Evolutionary conservation across 2,329 filamentous ascomycete genomes (phyloP).

Genomic region (Penicillium sp.): DNA sequence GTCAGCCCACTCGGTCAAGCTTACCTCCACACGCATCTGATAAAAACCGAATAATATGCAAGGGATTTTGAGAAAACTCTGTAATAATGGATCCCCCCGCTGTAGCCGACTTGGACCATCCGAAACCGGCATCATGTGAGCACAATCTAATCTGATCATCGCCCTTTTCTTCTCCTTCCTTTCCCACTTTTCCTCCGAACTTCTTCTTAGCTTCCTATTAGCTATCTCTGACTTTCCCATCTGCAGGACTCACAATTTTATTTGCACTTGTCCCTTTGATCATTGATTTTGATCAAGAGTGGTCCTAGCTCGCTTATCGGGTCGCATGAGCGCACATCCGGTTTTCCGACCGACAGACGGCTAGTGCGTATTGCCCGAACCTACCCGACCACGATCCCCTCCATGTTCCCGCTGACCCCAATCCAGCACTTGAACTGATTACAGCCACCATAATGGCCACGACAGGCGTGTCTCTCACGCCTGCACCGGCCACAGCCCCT

Average conservation of each 20-base stretch:
- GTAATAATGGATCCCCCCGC: constrained; percentile 1
- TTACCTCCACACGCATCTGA: constrained; percentile 22
- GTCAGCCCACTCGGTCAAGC: constrained; percentile 21
- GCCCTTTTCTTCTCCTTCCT: constrained; percentile 18
- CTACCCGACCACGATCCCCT: constrained; percentile 18
- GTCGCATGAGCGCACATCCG: constrained; percentile 36
- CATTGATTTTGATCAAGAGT: neutral
- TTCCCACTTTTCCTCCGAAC: constrained; percentile 13
- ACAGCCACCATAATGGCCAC: constrained; percentile 36
- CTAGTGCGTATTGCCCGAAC: constrained; percentile 25
- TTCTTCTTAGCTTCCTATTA: constrained; percentile 8
- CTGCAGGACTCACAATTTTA: neutral
- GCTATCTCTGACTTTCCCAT: constrained; percentile 3
- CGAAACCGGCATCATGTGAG: constrained; percentile 30
- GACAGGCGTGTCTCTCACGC: constrained; percentile 38
- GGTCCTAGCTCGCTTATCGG: constrained; percentile 30
- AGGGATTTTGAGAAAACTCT: constrained; percentile 7
- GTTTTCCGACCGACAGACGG: constrained; percentile 36
- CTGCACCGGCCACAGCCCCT: constrained; percentile 35
- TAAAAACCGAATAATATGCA: constrained; percentile 9
- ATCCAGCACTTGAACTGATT: constrained; percentile 21
- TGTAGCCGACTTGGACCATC: constrained; percentile 13
- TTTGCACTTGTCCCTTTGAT: neutral
- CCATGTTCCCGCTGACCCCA: constrained; percentile 22
- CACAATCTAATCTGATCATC: constrained; percentile 31